Percentiles rank a stretch among this genome's conserved stretches.
Conservation (phyloP, 768 basidiomycete genomes). For the Inosperma sp. region DNA sequence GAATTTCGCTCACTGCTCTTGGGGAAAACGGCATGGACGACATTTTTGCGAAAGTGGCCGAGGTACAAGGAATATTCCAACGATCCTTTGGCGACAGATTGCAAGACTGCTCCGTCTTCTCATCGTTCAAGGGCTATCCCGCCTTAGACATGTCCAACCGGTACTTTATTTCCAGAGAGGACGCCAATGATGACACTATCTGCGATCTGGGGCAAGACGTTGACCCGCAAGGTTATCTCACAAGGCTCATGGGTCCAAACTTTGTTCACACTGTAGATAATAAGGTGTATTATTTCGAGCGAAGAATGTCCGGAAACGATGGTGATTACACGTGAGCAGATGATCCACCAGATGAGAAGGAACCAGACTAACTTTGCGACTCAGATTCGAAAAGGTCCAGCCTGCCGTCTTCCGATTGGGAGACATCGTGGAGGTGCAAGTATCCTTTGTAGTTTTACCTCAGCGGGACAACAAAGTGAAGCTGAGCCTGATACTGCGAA, state of each 20-base stretch:
- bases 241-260: background rate
- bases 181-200: background rate
- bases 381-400: background rate
- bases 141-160: constrained; percentile 2
- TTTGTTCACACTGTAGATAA: constrained; percentile 9
- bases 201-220: background rate
- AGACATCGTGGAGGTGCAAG: no score
- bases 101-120: background rate
- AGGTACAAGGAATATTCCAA: background rate
- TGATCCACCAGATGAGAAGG: background rate
- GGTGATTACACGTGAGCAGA: background rate
- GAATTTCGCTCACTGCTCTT: background rate
- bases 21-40: background rate
- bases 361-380: background rate
- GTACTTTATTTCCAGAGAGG: background rate
- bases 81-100: background rate
- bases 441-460: background rate
- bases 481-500: background rate
- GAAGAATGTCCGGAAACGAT: background rate
- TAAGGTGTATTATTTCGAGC: background rate
- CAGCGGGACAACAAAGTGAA: background rate
- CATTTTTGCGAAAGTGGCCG: background rate
- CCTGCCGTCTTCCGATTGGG: constrained; percentile 1
- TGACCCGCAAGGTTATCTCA: constrained; percentile 1
- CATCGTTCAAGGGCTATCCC: background rate